Evolutionary conservation across 768 basidiomycete genomes (phyloP).

Genomic region (Termitomyces heimii): DNA sequence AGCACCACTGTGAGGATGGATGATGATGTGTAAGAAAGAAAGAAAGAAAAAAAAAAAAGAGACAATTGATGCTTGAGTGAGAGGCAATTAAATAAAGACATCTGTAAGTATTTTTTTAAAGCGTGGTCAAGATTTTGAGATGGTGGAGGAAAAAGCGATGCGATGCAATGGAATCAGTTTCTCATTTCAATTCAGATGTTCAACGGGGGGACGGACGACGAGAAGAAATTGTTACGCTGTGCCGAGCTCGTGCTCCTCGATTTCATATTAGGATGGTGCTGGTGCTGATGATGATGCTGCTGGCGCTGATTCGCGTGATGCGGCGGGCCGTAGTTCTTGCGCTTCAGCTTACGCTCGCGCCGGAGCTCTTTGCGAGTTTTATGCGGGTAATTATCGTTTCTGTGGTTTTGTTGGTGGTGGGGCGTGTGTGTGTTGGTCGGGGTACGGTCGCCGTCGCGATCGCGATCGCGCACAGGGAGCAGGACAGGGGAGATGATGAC

Average conservation of each 20-base stretch:
- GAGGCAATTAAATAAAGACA: background rate
- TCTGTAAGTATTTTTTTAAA: too few relatives aligned
- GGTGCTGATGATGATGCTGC: slow-evolving; percentile 32
- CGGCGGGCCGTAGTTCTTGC: slow-evolving; percentile 43
- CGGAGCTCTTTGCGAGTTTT: slow-evolving; percentile 62
- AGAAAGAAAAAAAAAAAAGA: background rate
- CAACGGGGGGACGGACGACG: slow-evolving; percentile 16
- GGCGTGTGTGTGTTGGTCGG: slow-evolving; percentile 31
- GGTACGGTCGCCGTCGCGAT: slow-evolving; percentile 46
- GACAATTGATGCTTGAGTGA: background rate
- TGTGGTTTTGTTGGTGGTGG: slow-evolving; percentile 28
- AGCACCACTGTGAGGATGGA: background rate
- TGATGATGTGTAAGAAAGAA: background rate
- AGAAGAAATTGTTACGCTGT: slow-evolving; percentile 15
- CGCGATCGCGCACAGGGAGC: slow-evolving; percentile 38
- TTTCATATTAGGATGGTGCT: slow-evolving; percentile 24
- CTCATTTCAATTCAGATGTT: slow-evolving; percentile 10
- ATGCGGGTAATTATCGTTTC: slow-evolving; percentile 30
- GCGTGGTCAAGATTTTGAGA: too few relatives aligned
- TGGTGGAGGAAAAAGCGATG: too few relatives aligned
- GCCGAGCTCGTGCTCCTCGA: slow-evolving; percentile 15
- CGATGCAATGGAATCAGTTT: background rate
- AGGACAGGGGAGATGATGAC: slow-evolving; percentile 45
- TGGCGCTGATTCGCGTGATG: slow-evolving; percentile 39
- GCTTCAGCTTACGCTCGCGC: slow-evolving; percentile 64